A percentile compares a stretch with the other conserved stretches of the same genome.
phyloP scores from a whole-genome alignment of 2,329 filamentous ascomycete genomes.

The Colletotrichum limetticola region DNA sequence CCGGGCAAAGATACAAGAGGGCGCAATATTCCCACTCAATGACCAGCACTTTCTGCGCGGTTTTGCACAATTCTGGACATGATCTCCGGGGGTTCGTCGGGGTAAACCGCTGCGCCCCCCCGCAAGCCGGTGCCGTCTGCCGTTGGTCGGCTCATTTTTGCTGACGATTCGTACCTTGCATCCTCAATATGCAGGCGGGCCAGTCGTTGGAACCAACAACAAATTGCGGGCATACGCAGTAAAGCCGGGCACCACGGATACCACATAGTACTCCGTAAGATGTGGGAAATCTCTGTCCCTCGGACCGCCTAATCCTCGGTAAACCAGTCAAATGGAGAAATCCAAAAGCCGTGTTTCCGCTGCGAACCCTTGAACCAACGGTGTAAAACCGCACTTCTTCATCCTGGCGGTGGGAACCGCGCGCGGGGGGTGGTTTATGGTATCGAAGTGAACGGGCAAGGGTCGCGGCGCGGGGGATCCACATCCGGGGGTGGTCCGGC shows the following conservation, averaged over 20 bases:
- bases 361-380: constrained; percentile 4
- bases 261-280: neutral
- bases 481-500: neutral
- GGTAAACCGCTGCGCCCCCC: neutral
- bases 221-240: neutral
- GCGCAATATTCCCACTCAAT: neutral
- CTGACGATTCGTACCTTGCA: neutral
- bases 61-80: constrained; percentile 9
- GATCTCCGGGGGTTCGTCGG: constrained; percentile 1
- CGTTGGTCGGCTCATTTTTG: neutral
- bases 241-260: no score
- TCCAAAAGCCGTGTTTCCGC: neutral
- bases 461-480: constrained; percentile 6
- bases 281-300: neutral
- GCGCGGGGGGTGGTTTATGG: neutral
- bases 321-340: neutral
- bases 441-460: neutral
- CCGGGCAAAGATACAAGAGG: no score
- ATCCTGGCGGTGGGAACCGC: neutral
- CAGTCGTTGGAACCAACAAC: neutral
- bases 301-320: neutral
- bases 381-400: neutral
- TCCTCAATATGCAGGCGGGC: neutral
- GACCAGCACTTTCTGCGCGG: neutral
- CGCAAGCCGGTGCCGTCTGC: neutral